These are phyloP conservation scores for Hirschfeldia incana DNA, from an alignment of 345 rosid genomes.

Conservation along the genomic window DNA sequence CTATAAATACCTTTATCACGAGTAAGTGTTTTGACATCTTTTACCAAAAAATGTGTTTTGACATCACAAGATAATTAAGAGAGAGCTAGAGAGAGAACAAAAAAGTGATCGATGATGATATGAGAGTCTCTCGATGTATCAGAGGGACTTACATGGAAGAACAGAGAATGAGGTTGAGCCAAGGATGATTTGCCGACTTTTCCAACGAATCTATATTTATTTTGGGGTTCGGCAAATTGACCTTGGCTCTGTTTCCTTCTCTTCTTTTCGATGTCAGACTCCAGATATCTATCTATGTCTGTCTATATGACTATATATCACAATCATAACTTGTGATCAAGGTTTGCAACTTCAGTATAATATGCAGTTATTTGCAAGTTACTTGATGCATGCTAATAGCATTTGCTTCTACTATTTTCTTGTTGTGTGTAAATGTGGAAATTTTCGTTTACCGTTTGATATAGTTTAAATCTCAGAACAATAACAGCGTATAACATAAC, in stretches of 20 bases:
- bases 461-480: not conserved
- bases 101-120: not conserved
- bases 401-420: not conserved
- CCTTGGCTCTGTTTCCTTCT: conserved; percentile 41
- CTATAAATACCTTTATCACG: conserved; percentile 29
- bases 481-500: conserved; percentile 3
- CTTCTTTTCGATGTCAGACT: conserved; percentile 39
- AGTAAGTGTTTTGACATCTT: not conserved
- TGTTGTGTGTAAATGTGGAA: not conserved
- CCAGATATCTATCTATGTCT: not conserved
- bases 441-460: not conserved
- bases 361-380: not conserved
- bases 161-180: conserved; percentile 40
- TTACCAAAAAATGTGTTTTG: not conserved
- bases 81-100: not conserved
- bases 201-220: not conserved
- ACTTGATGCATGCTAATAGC: not conserved
- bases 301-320: not conserved
- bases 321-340: not conserved
- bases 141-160: conserved; percentile 37
- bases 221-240: conserved; percentile 36
- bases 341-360: not conserved
- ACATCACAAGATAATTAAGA: not conserved
- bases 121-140: not conserved
- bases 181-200: conserved; percentile 40